Percentiles rank a stretch among this genome's conserved stretches.
Evolutionary conservation across 306 rosid species (phyloP).

Genomic region (Ceratonia siliqua): DNA sequence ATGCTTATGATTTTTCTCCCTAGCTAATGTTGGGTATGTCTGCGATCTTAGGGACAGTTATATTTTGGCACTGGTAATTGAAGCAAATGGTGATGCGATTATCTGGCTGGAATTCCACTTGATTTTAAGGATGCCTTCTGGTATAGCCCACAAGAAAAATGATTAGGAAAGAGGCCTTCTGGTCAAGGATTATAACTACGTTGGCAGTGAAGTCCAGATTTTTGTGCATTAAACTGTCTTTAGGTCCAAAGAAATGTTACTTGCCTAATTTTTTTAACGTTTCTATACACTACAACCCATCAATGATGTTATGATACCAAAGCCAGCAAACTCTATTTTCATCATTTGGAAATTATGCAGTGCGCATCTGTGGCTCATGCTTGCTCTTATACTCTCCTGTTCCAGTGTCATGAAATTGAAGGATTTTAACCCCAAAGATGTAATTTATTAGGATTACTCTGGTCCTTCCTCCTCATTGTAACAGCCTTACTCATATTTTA

Average conservation of each 20-base stretch:
- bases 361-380: conserved; percentile 22
- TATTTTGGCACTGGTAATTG: not conserved
- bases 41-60: not conserved
- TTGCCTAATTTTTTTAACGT: not conserved
- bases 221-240: conserved; percentile 18
- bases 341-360: not conserved
- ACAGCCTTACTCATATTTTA: conserved; percentile 1
- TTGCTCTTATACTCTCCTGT: not conserved
- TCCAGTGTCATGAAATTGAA: conserved; percentile 16
- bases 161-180: not conserved
- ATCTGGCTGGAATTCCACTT: conserved; percentile 15
- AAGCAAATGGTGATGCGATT: conserved; percentile 15
- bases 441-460: conserved; percentile 8
- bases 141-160: too few relatives aligned
- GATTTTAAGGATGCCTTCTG: conserved; percentile 5
- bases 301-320: conserved; percentile 26
- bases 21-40: conserved; percentile 14
- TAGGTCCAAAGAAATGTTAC: not conserved
- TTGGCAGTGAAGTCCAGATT: conserved; percentile 23
- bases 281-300: not conserved
- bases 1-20: conserved; percentile 5
- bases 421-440: conserved; percentile 8
- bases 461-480: conserved; percentile 12
- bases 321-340: conserved; percentile 1
- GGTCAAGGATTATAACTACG: conserved; percentile 7